Evolutionary conservation across 768 basidiomycete species (phyloP).

Genomic region (Leccinellum rugosiceps): DNA sequence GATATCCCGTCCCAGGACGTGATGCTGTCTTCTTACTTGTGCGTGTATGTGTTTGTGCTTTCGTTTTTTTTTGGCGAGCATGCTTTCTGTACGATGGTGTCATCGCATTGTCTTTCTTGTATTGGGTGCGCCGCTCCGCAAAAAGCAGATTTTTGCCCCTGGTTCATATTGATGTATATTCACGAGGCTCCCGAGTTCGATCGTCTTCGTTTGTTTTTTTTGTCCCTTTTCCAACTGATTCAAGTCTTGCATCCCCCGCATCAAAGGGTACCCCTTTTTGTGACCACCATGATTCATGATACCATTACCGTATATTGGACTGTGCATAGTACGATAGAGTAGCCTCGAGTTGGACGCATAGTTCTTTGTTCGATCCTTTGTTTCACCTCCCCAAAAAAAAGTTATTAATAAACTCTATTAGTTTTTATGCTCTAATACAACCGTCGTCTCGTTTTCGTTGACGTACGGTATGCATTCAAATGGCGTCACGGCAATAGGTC

Average conservation of each 20-base stretch:
- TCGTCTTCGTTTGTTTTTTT: constrained; percentile 1
- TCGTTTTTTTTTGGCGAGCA: constrained; percentile 1
- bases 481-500: neutral
- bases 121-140: neutral
- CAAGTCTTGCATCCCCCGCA: constrained; percentile 8
- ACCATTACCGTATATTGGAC: constrained; percentile 14
- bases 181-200: neutral
- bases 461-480: neutral
- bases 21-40: neutral
- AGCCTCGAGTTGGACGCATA: neutral
- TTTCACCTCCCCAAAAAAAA: neutral
- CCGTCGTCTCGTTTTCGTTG: neutral
- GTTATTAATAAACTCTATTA: neutral
- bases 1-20: constrained; percentile 30
- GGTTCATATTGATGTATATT: neutral
- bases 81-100: constrained; percentile 10
- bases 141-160: neutral
- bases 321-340: constrained; percentile 19
- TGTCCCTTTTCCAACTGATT: neutral
- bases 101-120: neutral
- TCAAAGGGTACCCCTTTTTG: constrained; percentile 10
- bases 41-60: constrained; percentile 1
- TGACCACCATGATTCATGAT: constrained; percentile 1
- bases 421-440: constrained; percentile 1
- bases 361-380: constrained; percentile 4